Conservation (phyloP, 352 stramenopile genomes). For the Phytopythium kandeliae region DNA sequence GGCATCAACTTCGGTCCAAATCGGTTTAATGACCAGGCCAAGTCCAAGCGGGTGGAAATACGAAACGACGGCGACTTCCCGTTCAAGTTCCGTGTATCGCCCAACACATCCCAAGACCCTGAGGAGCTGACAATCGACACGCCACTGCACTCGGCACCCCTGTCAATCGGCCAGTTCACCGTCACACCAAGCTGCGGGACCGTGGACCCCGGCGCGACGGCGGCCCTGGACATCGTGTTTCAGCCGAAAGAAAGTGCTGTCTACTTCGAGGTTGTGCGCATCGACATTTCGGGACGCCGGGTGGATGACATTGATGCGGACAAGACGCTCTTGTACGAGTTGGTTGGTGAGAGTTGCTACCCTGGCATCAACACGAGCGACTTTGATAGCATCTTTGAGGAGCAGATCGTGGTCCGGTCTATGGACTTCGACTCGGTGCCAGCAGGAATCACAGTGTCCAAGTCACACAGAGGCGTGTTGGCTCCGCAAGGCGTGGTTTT, state of each 20-base stretch:
- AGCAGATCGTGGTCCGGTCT: slow-evolving; percentile 89
- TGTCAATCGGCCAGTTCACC: slow-evolving; percentile 76
- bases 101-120: slow-evolving; percentile 2
- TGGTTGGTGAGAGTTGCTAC: slow-evolving; percentile 91
- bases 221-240: slow-evolving; percentile 74
- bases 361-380: slow-evolving; percentile 88
- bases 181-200: slow-evolving; percentile 69
- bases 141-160: slow-evolving; percentile 16
- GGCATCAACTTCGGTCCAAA: slow-evolving; percentile 92
- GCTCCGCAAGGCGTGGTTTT: slow-evolving; percentile 48
- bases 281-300: slow-evolving; percentile 81
- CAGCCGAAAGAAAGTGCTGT: slow-evolving; percentile 65
- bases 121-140: slow-evolving; percentile 36
- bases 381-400: slow-evolving; percentile 92
- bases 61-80: slow-evolving; percentile 92
- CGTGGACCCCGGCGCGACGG: slow-evolving; percentile 80
- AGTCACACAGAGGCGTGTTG: neutral
- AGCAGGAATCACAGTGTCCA: neutral
- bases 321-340: slow-evolving; percentile 70
- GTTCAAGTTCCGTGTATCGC: slow-evolving; percentile 81
- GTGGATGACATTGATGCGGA: slow-evolving; percentile 27
- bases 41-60: slow-evolving; percentile 82
- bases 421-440: slow-evolving; percentile 35
- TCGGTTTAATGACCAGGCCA: slow-evolving; percentile 81
- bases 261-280: slow-evolving; percentile 61